phyloP scores from a whole-genome alignment of 352 stramenopile genomes.

The Halophytophthora batemanensis region DNA sequence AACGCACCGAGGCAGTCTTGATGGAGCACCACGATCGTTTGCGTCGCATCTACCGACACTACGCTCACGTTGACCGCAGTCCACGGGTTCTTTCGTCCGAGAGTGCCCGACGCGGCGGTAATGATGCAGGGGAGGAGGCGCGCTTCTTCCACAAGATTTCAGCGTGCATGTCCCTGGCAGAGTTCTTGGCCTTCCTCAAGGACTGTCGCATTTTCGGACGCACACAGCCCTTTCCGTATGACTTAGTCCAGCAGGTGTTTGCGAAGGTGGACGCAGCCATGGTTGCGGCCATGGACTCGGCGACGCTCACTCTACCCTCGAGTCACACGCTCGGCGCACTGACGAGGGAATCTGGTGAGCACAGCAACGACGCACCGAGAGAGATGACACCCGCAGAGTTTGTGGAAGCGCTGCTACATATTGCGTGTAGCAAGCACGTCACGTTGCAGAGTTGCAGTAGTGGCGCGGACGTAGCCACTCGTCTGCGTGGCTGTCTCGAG shows the following conservation, averaged over 20 bases:
- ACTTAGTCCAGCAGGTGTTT: conserved; percentile 50
- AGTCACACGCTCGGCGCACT: conserved; percentile 19
- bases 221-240: conserved; percentile 49
- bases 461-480: conserved; percentile 26
- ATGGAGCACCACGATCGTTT: conserved; percentile 41
- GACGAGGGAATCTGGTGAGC: conserved; percentile 18
- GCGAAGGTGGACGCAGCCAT: conserved; percentile 50
- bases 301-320: conserved; percentile 14
- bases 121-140: conserved; percentile 34
- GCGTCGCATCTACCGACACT: conserved; percentile 52
- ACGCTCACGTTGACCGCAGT: conserved; percentile 44
- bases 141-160: conserved; percentile 69
- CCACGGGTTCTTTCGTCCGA: neutral
- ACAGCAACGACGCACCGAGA: conserved; percentile 1
- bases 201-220: conserved; percentile 63
- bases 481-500: conserved; percentile 45
- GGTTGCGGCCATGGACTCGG: conserved; percentile 20
- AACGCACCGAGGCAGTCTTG: conserved; percentile 37
- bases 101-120: too few relatives aligned
- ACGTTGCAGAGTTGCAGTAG: conserved; percentile 8
- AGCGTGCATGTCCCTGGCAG: conserved; percentile 56
- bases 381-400: conserved; percentile 73
- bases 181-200: conserved; percentile 68
- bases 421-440: conserved; percentile 41
- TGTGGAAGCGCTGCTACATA: conserved; percentile 58